These are phyloP conservation scores for Aspergillus fumigatiaffinis DNA, from an alignment of 2,329 filamentous ascomycete genomes.

Conservation along the genomic window DNA sequence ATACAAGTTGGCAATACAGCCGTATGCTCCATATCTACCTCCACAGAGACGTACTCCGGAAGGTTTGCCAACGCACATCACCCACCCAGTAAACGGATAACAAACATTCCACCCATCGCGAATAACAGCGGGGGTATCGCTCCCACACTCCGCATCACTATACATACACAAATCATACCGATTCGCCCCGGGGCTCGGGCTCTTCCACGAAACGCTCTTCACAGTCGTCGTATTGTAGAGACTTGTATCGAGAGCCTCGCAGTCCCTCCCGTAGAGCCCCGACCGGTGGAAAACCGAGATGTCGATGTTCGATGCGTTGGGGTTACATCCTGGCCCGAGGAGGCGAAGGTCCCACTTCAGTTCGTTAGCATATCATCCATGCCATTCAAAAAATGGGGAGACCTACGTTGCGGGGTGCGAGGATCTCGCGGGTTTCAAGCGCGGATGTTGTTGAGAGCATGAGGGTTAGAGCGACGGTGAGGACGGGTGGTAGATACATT, in stretches of 20 bases:
- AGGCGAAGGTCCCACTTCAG: slow-evolving; percentile 29
- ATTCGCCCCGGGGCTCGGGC: slow-evolving; percentile 16
- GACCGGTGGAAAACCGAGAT: slow-evolving; percentile 18
- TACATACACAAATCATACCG: slow-evolving; percentile 23
- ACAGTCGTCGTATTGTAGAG: slow-evolving; percentile 12
- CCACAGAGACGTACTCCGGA: too few species aligned
- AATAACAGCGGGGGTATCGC: slow-evolving; percentile 9
- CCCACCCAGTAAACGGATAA: slow-evolving; percentile 18
- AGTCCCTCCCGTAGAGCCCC: slow-evolving; percentile 8
- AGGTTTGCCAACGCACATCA: background rate
- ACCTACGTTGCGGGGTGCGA: slow-evolving; percentile 20
- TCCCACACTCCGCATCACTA: slow-evolving; percentile 10
- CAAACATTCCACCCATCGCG: slow-evolving; percentile 23
- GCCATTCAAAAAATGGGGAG: too few species aligned
- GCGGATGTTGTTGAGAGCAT: background rate
- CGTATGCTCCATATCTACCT: background rate
- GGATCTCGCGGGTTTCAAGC: slow-evolving; percentile 1
- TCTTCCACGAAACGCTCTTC: slow-evolving; percentile 26
- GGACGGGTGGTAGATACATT: slow-evolving; percentile 3
- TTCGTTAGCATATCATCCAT: background rate
- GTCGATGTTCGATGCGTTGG: slow-evolving; percentile 14
- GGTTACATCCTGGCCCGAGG: slow-evolving; percentile 27
- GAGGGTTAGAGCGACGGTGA: background rate
- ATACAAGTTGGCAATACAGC: background rate
- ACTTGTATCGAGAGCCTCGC: slow-evolving; percentile 4